Base-by-base conservation (phyloP, 2,329 filamentous ascomycete species). In the Setomelanomma holmii region DNA sequence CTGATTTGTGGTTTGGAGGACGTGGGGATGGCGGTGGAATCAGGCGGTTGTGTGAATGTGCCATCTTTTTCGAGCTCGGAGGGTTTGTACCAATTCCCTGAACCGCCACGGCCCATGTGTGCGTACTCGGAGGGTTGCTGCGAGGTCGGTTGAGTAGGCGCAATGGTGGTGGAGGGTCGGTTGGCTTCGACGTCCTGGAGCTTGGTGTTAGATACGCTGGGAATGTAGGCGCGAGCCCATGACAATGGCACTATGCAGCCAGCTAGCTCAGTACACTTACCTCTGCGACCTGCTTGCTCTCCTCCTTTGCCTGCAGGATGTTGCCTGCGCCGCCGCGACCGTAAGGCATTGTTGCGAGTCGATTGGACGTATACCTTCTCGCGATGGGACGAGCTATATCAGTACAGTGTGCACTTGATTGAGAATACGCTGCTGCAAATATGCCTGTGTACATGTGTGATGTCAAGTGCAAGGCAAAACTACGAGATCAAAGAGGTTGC, bases 311-410 rank as follows among this genome's bases (percentile, higher is more conserved):
- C 43, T 71, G 71, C 40, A 65, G 66, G 42, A 78, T 76, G 55
- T 80, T 80, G 19, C 78, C 78, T 16, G 76, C 77, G 35, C 78
- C 78, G 41, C 78, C 78, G 40, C 78, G 75, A 43, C 78, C 78
- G 57, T 69, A 68, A 47, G 67, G 63, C 66, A 69, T 74, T 16
- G 34, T n/a, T 36, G 34, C 34, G 10, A 12, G 24, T 6, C 12
- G 24, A 12, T 6, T 30, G 24, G 7, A 30, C 6, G 7, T 30
- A 30, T 30, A 30, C 12, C 24, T 30, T n/a, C n/a, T n/a, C n/a
- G n/a, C n/a, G n/a, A n/a, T n/a, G n/a, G n/a, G n/a, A n/a, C n/a
- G n/a, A n/a, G n/a, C n/a, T n/a, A n/a, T n/a, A n/a, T n/a, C n/a
- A n/a, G n/a, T n/a, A n/a, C n/a, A n/a, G n/a, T n/a, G n/a, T n/a